Base-by-base conservation (phyloP, 2,329 filamentous ascomycete species). In the Trichoderma simmonsii region DNA sequence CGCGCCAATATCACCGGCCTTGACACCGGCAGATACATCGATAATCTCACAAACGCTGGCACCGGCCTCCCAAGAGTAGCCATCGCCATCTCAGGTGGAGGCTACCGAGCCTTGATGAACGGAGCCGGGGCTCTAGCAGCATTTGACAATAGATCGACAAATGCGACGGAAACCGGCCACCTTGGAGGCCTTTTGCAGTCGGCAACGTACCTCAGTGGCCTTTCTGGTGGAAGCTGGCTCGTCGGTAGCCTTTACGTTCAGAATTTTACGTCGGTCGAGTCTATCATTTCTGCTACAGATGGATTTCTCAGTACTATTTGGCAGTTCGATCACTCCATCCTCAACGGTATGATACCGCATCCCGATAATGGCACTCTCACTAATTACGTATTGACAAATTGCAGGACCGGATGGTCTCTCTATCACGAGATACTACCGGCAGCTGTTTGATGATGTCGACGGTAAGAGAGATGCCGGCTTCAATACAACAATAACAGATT, bases 201-300 rank as follows among this genome's bases (percentile, higher is more conserved):
- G 91, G 74, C 93, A 0, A 95, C 92, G 0, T 95, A 95, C 77
- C 80, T 95, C 1, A 85, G 91, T 30, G 93, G 91, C 1, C 82
- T 95, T 1, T 93, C 91, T 24, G 93, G 93, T 5, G 93, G 93
- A 56, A 88, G 89, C 63, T 95, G 93, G 93, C 83, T 94, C 21
- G 86, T 95, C 3, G 92, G 92, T 3, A 92, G 90, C 34, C 84
- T 95, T 1, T 93, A 88, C 74, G 83, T 89, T 67, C 94, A 95
- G 81, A 95, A 94, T 79, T 94, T 93, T 78, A 92, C 91, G 0
- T 88, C 88, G 0, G 86, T 95, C 1, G 81, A 88, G 51, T 78
- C 69, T 57, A 80, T 76, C 73, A 78, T 71, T 75, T 76, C 8
- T n/a, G 72, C 73, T 2, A 59, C 72, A 6, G 77, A 79, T 54